Evolutionary conservation across 163 green algal species (phyloP).

Genomic region (Chloromonas sp.): DNA sequence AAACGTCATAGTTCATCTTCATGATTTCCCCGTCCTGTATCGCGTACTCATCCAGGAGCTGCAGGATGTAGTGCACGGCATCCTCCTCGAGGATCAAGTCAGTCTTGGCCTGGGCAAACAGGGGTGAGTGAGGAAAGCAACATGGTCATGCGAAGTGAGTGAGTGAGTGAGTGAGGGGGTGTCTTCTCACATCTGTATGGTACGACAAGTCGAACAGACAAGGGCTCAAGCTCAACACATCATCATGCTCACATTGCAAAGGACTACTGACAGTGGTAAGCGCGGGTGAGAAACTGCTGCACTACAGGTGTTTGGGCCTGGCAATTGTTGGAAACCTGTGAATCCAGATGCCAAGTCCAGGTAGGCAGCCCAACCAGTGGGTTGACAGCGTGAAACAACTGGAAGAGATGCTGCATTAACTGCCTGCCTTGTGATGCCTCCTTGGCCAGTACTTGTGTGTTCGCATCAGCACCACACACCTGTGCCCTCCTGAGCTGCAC

Average conservation of each 20-base stretch:
- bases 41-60: conserved; percentile 28
- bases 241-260: no score
- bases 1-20: conserved; percentile 49
- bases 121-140: not conserved
- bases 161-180: no score
- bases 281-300: not conserved
- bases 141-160: no score
- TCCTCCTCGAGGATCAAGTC: conserved; percentile 23
- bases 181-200: no score
- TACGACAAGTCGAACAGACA: no score
- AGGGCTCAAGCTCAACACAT: no score
- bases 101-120: conserved; percentile 6
- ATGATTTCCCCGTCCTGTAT: conserved; percentile 15
- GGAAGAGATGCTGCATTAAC: not conserved
- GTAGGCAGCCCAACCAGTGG: no score
- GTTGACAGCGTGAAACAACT: no score
- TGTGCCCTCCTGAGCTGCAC: not conserved
- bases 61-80: conserved; percentile 22
- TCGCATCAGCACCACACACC: not conserved
- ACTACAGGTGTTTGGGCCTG: not conserved
- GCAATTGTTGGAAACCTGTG: no score
- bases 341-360: no score
- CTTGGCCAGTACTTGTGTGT: not conserved
- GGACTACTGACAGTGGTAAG: no score
- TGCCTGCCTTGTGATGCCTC: not conserved